Conservation (phyloP, 176 grass and related monocot species). For the maize (Zea mays) region DNA sequence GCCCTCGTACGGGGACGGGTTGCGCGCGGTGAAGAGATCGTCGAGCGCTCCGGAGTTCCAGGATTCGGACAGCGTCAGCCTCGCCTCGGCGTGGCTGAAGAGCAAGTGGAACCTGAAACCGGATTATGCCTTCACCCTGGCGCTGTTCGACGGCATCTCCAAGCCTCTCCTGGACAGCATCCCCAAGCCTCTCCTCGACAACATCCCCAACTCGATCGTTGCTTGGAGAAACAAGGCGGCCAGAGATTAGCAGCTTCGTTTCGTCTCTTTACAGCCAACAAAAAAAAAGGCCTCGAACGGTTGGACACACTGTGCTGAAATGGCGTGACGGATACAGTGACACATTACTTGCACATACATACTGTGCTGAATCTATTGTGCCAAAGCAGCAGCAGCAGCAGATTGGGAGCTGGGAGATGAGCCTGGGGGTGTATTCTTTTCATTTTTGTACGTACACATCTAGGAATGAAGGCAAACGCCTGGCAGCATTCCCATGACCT, state of each 20-base stretch:
- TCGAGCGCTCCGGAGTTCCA: constrained; percentile 76
- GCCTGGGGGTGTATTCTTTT: constrained; percentile 28
- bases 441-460: constrained; percentile 9
- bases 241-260: constrained; percentile 53
- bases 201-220: constrained; percentile 54
- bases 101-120: constrained; percentile 72
- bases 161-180: constrained; percentile 56
- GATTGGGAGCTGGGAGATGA: neutral
- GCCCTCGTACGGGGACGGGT: constrained; percentile 37
- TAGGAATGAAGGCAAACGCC: constrained; percentile 12
- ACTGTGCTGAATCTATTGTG: constrained; percentile 36
- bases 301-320: neutral
- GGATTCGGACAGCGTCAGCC: constrained; percentile 53
- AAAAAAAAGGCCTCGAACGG: neutral
- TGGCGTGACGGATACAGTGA: constrained; percentile 34
- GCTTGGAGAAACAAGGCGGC: constrained; percentile 77
- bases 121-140: constrained; percentile 50
- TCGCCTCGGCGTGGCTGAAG: constrained; percentile 52
- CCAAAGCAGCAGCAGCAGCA: constrained; percentile 13
- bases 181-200: constrained; percentile 49
- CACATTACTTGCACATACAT: constrained; percentile 32
- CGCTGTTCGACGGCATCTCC: constrained; percentile 60
- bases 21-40: constrained; percentile 64
- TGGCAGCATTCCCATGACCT: neutral
- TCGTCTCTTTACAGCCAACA: neutral